Evolutionary conservation across 768 basidiomycete species (phyloP), one percentile per base, ranked within the genome.

Genomic region (Coprinopsis cinerea): DNA sequence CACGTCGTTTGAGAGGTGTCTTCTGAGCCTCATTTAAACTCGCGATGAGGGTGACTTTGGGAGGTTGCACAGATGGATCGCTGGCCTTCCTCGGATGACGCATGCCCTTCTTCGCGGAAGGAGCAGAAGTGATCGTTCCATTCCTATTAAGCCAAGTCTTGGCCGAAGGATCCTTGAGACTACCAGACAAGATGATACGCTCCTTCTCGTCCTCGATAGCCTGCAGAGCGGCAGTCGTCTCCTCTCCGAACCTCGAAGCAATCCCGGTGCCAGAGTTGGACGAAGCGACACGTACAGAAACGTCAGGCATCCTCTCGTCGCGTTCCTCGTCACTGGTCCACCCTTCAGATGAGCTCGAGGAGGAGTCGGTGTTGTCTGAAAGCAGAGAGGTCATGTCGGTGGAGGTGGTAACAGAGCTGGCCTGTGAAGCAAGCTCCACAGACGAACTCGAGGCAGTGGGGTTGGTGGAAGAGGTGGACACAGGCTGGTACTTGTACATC

Each of bases 301-400:
- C 11, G 17, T 69, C 67, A 26, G 71, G 69, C 4, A 72, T 66
- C 23, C 61, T 63, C 40, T 79, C 79, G 14, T 72, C 72, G 51
- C 81, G 79, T 18, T 79, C 78, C 51, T 75, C 76, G 35, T 71
- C 72, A 52, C 74, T 76, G 47, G 67, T 65, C 72, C 73, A 77
- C 7, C 72, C 76, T 32, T 51, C 57, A 50, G 76, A 77, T 42
- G 76, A 77, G 23, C 73, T 72, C 2, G 78, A 82, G 34, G 76
- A 80, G 11, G 80, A 82, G 23, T 75, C 77, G 18, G 72, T 76
- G 54, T 84, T 81, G 52, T 84, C 82, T 18, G 51, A 52, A n/a
- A 76, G 75, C 40, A 84, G 65, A 23, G 80, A 83, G 49, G 74
- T 78, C 58, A 81, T 69, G 44, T 84, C 84, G 2, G 83, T 83